phyloP scores from a whole-genome alignment of 345 rosid species.

The Limnanthes douglasii region DNA sequence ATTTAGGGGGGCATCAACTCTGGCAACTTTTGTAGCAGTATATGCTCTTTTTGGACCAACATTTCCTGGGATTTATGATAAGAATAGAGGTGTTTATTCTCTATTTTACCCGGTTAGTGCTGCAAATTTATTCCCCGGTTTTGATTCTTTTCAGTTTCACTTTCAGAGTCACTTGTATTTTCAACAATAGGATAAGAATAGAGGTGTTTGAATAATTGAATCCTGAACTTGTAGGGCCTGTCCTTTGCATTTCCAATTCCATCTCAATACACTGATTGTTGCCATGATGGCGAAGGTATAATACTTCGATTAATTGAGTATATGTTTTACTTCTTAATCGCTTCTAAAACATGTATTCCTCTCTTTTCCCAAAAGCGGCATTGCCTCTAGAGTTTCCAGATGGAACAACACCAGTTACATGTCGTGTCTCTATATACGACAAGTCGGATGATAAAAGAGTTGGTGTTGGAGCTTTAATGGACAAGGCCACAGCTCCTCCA shows the following conservation, averaged over 20 bases:
- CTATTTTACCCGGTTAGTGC: constrained; percentile 88
- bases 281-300: constrained; percentile 75
- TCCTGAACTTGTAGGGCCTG: constrained; percentile 54
- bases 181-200: constrained; percentile 78
- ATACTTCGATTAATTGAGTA: not conserved
- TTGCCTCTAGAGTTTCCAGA: constrained; percentile 94
- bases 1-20: constrained; percentile 63
- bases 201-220: constrained; percentile 36
- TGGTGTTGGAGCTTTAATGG: constrained; percentile 76
- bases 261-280: constrained; percentile 70
- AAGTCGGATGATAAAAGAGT: constrained; percentile 75
- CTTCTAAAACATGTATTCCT: constrained; percentile 1
- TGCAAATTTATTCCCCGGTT: no score
- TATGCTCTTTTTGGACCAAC: constrained; percentile 93
- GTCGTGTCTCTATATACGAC: constrained; percentile 83
- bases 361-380: constrained; percentile 38
- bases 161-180: not conserved
- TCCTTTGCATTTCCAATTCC: constrained; percentile 98
- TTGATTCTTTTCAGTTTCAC: not conserved
- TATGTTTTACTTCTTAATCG: constrained; percentile 1
- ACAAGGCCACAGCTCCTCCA: constrained; percentile 75
- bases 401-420: constrained; percentile 96
- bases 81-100: constrained; percentile 70
- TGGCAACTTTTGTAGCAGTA: constrained; percentile 92
- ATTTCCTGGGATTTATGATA: constrained; percentile 87